Percentiles rank a stretch among this genome's conserved stretches.
These are phyloP conservation scores for Mortierella hygrophila DNA, from an alignment of 192 early-diverging fungal genomes.

Conservation along the genomic window DNA sequence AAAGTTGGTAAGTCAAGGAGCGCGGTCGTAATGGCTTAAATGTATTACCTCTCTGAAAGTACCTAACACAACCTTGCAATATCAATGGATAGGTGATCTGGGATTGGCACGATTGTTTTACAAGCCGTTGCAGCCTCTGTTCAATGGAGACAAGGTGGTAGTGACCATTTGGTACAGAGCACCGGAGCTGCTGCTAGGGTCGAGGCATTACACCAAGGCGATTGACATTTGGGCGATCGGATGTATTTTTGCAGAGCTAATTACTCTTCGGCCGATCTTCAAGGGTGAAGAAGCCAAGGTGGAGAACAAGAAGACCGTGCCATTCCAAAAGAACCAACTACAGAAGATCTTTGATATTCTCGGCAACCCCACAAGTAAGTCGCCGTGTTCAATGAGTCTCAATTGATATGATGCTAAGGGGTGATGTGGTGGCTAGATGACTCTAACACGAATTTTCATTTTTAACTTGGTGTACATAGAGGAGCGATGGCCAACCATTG, in stretches of 20 bases:
- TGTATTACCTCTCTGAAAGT: background rate
- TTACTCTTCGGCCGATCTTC: conserved; percentile 85
- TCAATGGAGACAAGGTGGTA: conserved; percentile 87
- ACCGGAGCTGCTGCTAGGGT: conserved; percentile 91
- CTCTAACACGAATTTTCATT: conserved; percentile 20
- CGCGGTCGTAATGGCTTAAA: background rate
- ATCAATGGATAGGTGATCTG: conserved; percentile 78
- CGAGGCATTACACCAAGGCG: conserved; percentile 89
- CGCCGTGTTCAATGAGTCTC: conserved; percentile 21
- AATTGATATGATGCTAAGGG: background rate
- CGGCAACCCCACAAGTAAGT: conserved; percentile 81
- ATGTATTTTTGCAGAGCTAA: conserved; percentile 95
- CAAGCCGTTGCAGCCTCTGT: conserved; percentile 81
- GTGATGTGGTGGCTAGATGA: conserved; percentile 9
- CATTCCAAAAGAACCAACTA: conserved; percentile 90
- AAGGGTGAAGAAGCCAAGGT: conserved; percentile 93
- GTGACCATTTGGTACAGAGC: conserved; percentile 99
- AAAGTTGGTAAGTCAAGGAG: conserved; percentile 75
- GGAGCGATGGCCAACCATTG: conserved; percentile 82
- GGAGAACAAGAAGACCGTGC: conserved; percentile 83
- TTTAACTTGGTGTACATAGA: conserved; percentile 40
- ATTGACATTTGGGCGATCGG: conserved; percentile 86
- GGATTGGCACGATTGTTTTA: conserved; percentile 89
- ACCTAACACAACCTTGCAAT: background rate
- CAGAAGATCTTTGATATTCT: conserved; percentile 88